Conservation (phyloP, 2,329 filamentous ascomycete genomes). For the Drechslerella dactyloides region DNA sequence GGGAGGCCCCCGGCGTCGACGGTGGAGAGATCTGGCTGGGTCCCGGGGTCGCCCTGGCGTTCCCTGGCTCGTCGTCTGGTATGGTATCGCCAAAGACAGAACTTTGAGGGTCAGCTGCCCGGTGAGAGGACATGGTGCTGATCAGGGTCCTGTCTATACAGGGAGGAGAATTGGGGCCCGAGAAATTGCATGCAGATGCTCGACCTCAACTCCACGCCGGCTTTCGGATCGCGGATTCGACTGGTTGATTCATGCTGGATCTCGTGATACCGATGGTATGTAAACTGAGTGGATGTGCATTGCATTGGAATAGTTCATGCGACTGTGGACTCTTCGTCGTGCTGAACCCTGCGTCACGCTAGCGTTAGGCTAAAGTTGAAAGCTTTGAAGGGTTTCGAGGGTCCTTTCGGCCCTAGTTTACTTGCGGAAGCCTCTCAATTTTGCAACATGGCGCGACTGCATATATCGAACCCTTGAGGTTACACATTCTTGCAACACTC, state of each 20-base stretch:
- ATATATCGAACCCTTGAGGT: slow-evolving; percentile 2
- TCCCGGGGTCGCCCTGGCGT: background rate
- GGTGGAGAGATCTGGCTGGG: background rate
- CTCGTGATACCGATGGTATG: too few species aligned
- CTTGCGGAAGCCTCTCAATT: background rate
- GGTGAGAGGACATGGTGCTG: slow-evolving; percentile 1
- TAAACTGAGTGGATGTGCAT: too few species aligned
- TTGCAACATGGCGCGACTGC: background rate
- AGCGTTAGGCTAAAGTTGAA: too few species aligned
- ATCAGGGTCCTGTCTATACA: slow-evolving; percentile 22
- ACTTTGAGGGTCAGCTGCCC: slow-evolving; percentile 5
- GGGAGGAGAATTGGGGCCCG: background rate
- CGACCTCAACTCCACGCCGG: too few species aligned
- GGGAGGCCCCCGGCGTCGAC: background rate
- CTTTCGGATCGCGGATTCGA: too few species aligned
- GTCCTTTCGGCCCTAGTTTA: too few species aligned
- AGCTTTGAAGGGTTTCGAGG: too few species aligned
- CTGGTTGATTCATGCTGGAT: background rate
- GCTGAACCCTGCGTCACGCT: too few species aligned
- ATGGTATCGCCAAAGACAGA: background rate
- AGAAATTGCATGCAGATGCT: slow-evolving; percentile 4
- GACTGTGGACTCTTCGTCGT: too few species aligned
- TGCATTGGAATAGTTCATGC: too few species aligned
- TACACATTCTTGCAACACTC: background rate
- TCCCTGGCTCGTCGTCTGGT: background rate